These are phyloP conservation scores for Phaeosphaeria sp. DNA, from an alignment of 2,329 filamentous ascomycete species.

Conservation along the genomic window DNA sequence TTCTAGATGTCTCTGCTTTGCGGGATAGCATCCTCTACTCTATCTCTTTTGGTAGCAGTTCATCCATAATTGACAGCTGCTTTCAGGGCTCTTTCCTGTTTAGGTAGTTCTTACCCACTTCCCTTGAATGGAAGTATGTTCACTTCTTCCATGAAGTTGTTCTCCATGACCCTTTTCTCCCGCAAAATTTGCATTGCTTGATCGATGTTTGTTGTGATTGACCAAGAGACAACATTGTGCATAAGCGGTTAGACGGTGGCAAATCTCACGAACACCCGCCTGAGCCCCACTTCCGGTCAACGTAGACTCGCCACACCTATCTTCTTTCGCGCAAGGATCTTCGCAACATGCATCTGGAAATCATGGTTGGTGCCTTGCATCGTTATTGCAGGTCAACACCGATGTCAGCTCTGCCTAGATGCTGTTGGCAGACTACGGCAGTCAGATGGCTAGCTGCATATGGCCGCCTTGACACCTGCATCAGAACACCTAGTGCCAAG, in stretches of 20 bases:
- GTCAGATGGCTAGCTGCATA: neutral
- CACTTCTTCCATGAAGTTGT: conserved; percentile 16
- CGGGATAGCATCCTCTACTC: conserved; percentile 5
- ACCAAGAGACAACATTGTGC: neutral
- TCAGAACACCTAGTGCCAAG: neutral
- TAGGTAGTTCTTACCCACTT: conserved; percentile 24
- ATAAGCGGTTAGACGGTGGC: neutral
- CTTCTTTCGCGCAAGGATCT: neutral
- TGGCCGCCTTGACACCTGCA: neutral
- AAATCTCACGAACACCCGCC: neutral
- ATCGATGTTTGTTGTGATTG: neutral
- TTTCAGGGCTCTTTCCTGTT: conserved; percentile 19
- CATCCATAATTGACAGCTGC: conserved; percentile 20
- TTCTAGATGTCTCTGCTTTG: conserved; percentile 36
- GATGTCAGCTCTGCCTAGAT: neutral
- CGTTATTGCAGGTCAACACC: neutral
- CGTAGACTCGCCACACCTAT: neutral
- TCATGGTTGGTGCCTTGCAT: neutral
- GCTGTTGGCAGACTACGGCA: neutral
- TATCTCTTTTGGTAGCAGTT: conserved; percentile 17
- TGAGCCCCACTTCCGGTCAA: neutral
- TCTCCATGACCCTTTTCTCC: neutral
- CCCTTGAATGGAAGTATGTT: conserved; percentile 23
- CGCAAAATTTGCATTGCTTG: neutral
- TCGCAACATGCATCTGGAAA: neutral